Evolutionary conservation across 2,329 filamentous ascomycete genomes (phyloP), one percentile per base, ranked within the genome.

Genomic region (Microcera coccophila): DNA sequence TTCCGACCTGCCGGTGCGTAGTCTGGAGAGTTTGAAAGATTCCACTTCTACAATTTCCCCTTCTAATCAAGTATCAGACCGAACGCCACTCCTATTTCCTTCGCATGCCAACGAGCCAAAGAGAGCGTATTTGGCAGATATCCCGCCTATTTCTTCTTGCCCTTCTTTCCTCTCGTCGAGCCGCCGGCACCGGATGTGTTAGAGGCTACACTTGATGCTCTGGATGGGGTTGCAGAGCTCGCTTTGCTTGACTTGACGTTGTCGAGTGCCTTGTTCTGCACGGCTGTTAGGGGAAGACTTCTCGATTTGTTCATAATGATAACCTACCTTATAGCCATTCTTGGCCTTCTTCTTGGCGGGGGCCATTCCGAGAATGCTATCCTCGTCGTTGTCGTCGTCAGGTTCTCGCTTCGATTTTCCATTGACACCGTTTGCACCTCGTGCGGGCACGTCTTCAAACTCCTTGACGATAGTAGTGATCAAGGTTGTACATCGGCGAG

Each of bases 341-440:
- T 94, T 94, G 14, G 82, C 77, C 79, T 94, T 95, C 78, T 97
- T 97, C 79, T 95, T 95, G 2, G 84, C 83, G n/a, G 90, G 89
- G 1, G 82, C 82, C 64, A 86, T 82, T 33, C 87, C 87, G 41
- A 93, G 76, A 40, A 90, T 81, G 48, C 83, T 85, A 45, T 87
- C 85, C 55, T 93, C 87, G 42, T 90, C 88, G 39, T 93, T 89
- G 31, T 93, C 89, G 35, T 91, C 89, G 5, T 86, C 85, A 3
- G 71, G 71, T 58, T 87, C 84, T 54, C 88, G 82, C 72, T 93
- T 93, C 26, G 78, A 75, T 55, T 71, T 84, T 48, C 82, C 82
- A 53, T 89, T 86, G 22, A 71, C 68, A 12, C 80, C 80, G 44
- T 84, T 85, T 5, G 67, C 60, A 9, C 69, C 70, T 46, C 74